These are phyloP conservation scores for Friedmanniomyces endolithicus DNA, from an alignment of 495 filamentous ascomycete genomes.

Conservation along the genomic window DNA sequence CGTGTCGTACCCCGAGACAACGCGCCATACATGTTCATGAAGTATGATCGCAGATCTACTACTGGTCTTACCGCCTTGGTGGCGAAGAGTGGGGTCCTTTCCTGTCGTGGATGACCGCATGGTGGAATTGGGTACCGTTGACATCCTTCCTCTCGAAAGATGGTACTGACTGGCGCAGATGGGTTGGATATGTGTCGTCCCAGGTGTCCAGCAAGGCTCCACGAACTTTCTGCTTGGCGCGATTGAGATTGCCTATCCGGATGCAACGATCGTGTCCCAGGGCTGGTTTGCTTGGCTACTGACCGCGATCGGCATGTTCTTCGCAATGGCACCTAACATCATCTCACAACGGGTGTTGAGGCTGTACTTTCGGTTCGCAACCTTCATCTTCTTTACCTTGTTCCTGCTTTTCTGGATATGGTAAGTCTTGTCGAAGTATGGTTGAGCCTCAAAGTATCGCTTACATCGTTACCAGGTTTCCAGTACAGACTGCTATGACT, in stretches of 20 bases:
- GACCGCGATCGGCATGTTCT: constrained; percentile 25
- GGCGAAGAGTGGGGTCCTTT: constrained; percentile 29
- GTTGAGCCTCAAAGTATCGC: neutral
- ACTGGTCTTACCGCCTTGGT: constrained; percentile 21
- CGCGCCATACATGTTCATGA: neutral
- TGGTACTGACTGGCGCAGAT: constrained; percentile 1
- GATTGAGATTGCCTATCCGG: constrained; percentile 27
- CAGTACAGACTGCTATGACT: neutral
- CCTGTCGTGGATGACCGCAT: constrained; percentile 29
- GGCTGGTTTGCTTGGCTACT: constrained; percentile 29
- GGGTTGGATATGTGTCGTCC: constrained; percentile 18
- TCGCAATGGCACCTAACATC: constrained; percentile 27
- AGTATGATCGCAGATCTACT: neutral
- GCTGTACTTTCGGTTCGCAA: constrained; percentile 3
- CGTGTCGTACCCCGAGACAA: constrained; percentile 2
- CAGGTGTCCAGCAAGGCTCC: constrained; percentile 19
- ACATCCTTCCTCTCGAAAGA: neutral
- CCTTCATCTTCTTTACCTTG: constrained; percentile 3
- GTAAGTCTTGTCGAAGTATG: neutral
- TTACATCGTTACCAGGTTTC: constrained; percentile 1
- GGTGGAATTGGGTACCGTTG: constrained; percentile 20
- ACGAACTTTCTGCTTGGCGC: constrained; percentile 31
- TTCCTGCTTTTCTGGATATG: constrained; percentile 7
- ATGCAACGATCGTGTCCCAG: constrained; percentile 21
- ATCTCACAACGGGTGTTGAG: constrained; percentile 18